Conservation (phyloP, 768 basidiomycete species). For the Leccinum aurantiacum region DNA sequence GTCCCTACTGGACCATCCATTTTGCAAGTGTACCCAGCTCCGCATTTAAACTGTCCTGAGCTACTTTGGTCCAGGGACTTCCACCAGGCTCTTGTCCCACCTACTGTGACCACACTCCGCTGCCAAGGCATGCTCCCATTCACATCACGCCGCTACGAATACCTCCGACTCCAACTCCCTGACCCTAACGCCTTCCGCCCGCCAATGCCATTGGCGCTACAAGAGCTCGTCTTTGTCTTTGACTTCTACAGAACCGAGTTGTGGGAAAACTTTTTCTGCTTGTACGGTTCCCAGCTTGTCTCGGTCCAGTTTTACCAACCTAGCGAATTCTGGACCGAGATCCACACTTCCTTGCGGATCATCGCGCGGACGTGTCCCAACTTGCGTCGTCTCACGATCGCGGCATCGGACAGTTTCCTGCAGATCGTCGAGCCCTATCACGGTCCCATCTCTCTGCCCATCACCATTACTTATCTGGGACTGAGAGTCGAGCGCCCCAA, state of each 20-base stretch:
- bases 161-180: background rate
- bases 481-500: background rate
- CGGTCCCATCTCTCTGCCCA: slow-evolving; percentile 5
- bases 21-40: background rate
- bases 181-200: background rate
- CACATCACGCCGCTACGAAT: background rate
- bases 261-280: background rate
- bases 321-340: background rate
- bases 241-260: background rate
- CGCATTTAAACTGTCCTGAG: background rate
- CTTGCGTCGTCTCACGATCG: slow-evolving; percentile 23
- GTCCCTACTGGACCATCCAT: background rate
- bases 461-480: slow-evolving; percentile 20
- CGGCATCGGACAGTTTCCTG: background rate
- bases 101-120: background rate
- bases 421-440: background rate
- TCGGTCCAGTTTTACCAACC: background rate
- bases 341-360: slow-evolving; percentile 3
- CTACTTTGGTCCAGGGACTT: background rate
- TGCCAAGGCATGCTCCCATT: background rate
- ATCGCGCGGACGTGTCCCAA: slow-evolving; percentile 16
- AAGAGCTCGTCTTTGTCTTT: background rate
- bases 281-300: background rate
- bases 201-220: background rate
- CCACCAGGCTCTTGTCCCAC: background rate